phyloP scores from a whole-genome alignment of 2,329 filamentous ascomycete genomes.

The Didymella pomorum region DNA sequence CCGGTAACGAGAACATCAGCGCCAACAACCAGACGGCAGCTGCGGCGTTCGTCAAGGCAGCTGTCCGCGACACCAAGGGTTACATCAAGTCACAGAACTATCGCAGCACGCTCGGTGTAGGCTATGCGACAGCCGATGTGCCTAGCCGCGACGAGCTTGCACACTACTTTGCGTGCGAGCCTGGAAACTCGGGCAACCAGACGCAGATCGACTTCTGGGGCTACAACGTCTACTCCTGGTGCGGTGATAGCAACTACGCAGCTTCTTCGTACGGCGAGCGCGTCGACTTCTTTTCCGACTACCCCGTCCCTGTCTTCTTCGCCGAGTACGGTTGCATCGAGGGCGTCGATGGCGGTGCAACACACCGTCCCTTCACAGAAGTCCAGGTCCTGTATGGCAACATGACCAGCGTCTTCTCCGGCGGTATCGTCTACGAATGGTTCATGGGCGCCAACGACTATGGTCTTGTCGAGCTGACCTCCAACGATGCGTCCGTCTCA shows the following conservation, averaged over 20 bases:
- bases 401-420: conserved; percentile 89
- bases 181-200: conserved; percentile 49
- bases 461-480: conserved; percentile 73
- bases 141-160: conserved; percentile 82
- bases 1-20: conserved; percentile 96
- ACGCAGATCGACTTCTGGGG: conserved; percentile 93
- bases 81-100: conserved; percentile 83
- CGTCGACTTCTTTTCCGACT: conserved; percentile 84
- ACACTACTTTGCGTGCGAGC: conserved; percentile 93
- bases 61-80: conserved; percentile 91
- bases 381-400: conserved; percentile 81
- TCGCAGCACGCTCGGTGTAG: conserved; percentile 78
- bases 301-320: conserved; percentile 95
- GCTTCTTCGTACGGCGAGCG: conserved; percentile 81
- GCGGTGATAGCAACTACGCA: conserved; percentile 79
- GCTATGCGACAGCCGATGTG: conserved; percentile 96
- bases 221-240: conserved; percentile 99
- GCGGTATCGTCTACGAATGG: conserved; percentile 99
- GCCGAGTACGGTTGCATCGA: conserved; percentile 96
- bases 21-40: conserved; percentile 84
- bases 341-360: conserved; percentile 45
- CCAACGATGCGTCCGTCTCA: conserved; percentile 66
- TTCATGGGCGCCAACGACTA: conserved; percentile 91
- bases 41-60: conserved; percentile 95
- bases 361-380: conserved; percentile 81